A percentile compares a stretch with the other conserved stretches of the same genome.
Evolutionary conservation across 2,329 filamentous ascomycete species (phyloP).

Genomic region (Aspergillus novofumigatus): DNA sequence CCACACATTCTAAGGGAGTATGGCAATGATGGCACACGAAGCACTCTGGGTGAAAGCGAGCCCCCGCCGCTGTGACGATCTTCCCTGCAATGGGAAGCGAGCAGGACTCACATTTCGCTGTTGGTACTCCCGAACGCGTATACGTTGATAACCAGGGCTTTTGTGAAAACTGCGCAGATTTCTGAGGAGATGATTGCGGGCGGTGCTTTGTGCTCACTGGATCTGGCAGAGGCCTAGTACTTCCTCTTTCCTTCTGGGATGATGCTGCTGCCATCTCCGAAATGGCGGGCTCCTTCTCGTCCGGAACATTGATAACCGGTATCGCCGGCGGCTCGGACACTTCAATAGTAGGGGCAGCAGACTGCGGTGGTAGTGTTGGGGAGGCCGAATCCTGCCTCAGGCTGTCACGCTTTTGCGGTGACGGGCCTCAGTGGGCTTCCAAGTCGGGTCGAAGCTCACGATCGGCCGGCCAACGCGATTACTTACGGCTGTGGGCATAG

Average conservation of each 20-base stretch:
- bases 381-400: constrained; percentile 20
- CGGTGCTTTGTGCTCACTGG: constrained; percentile 11
- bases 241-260: constrained; percentile 9
- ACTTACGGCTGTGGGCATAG: constrained; percentile 85
- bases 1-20: constrained; percentile 86
- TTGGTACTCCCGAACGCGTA: constrained; percentile 50
- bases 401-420: constrained; percentile 18
- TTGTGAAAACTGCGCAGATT: constrained; percentile 37
- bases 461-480: constrained; percentile 87
- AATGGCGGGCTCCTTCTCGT: constrained; percentile 39
- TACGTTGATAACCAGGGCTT: constrained; percentile 36
- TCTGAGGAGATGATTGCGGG: constrained; percentile 25
- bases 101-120: constrained; percentile 80
- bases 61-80: constrained; percentile 76
- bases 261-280: constrained; percentile 28
- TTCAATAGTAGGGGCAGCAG: constrained; percentile 35
- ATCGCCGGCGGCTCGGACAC: constrained; percentile 36
- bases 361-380: constrained; percentile 42
- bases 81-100: constrained; percentile 80
- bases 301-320: constrained; percentile 50
- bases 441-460: constrained; percentile 90
- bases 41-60: constrained; percentile 87
- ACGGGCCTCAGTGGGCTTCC: constrained; percentile 57
- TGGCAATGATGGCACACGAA: constrained; percentile 86
- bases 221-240: constrained; percentile 11